Evolutionary conservation across 139 green algal species (phyloP).

Genomic region (Haematococcus lacustris): DNA sequence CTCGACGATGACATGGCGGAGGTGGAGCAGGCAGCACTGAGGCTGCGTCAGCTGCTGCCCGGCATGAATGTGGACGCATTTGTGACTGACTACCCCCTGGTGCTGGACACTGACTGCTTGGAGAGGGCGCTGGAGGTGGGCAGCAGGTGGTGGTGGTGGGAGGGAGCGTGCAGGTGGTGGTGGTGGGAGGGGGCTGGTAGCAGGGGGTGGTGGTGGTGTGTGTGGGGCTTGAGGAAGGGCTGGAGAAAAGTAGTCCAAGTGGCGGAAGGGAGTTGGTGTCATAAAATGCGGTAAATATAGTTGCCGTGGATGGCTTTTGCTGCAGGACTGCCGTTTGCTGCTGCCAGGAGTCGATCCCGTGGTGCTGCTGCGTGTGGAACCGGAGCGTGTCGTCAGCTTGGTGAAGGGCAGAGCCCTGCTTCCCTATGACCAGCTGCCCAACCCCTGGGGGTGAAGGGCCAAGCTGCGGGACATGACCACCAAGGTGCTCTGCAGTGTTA

Average conservation of each 20-base stretch:
- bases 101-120: slow-evolving; percentile 2
- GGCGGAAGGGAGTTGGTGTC: too few relatives aligned
- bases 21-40: slow-evolving; percentile 18
- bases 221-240: too few relatives aligned
- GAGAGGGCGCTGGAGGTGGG: slow-evolving; percentile 1
- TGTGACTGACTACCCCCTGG: slow-evolving; percentile 2
- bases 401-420: slow-evolving; percentile 63
- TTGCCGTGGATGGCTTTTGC: too few relatives aligned
- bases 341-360: slow-evolving; percentile 43
- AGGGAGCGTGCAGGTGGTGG: too few relatives aligned
- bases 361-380: slow-evolving; percentile 46
- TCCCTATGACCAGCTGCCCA: slow-evolving; percentile 56
- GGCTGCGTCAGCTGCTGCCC: slow-evolving; percentile 53
- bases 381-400: slow-evolving; percentile 62
- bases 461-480: too few relatives aligned
- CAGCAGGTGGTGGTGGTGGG: too few relatives aligned
- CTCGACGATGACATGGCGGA: slow-evolving; percentile 38
- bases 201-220: too few relatives aligned
- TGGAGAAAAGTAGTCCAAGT: too few relatives aligned
- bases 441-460: slow-evolving; percentile 40
- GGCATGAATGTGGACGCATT: slow-evolving; percentile 40
- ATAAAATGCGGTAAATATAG: too few relatives aligned
- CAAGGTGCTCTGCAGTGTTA: too few relatives aligned
- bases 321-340: slow-evolving; percentile 25
- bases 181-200: too few relatives aligned